phyloP scores from a whole-genome alignment of 208 protist species.

The Balamuthia mandrillaris region DNA sequence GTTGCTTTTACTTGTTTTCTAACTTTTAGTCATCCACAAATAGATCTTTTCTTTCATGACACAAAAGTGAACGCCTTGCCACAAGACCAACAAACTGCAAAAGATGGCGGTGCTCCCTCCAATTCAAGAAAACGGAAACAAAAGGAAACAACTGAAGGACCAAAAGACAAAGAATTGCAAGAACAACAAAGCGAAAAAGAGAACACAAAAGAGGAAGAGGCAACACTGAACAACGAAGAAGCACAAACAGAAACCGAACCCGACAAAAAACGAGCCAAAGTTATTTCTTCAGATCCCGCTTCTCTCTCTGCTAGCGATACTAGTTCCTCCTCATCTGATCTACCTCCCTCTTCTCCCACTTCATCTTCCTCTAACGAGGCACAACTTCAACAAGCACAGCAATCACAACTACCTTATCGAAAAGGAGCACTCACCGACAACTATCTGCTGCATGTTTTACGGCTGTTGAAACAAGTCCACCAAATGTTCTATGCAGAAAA shows the following conservation, averaged over 20 bases:
- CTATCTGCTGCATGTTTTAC: background rate
- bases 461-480: background rate
- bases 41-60: background rate
- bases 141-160: background rate
- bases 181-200: background rate
- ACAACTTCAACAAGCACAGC: too few species aligned
- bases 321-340: background rate
- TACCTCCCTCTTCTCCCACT: background rate
- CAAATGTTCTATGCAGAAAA: background rate
- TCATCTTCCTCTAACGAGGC: background rate
- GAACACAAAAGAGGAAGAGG: background rate
- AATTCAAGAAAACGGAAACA: background rate
- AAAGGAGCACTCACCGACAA: background rate
- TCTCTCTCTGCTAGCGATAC: background rate
- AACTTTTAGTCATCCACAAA: too few species aligned
- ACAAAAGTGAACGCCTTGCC: background rate
- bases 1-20: background rate
- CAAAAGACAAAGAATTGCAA: background rate
- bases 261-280: background rate
- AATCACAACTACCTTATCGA: background rate
- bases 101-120: background rate
- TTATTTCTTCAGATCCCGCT: background rate
- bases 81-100: background rate
- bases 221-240: background rate
- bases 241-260: too few species aligned